Conservation (phyloP, 176 grass and related monocot genomes). For the Musa acuminata region DNA sequence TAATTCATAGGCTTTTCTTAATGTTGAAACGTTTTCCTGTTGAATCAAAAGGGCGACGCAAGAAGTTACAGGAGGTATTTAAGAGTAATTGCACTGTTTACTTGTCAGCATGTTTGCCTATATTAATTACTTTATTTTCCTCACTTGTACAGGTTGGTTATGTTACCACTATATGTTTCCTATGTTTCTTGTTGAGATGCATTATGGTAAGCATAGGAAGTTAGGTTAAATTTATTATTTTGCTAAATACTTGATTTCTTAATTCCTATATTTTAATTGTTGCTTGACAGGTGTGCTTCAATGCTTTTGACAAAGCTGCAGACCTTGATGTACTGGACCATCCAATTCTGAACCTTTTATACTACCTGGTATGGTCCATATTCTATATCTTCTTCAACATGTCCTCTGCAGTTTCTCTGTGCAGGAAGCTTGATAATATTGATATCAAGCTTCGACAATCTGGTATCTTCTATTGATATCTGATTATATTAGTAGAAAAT, state of each 20-base stretch:
- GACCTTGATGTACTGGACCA: conserved; percentile 87
- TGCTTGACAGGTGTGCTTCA: conserved; percentile 70
- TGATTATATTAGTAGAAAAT: not conserved
- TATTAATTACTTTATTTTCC: not conserved
- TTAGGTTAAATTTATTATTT: not conserved
- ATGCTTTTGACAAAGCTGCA: conserved; percentile 88
- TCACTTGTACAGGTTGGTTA: conserved; percentile 66
- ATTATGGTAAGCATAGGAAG: conserved; percentile 53
- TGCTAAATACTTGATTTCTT: conserved; percentile 14
- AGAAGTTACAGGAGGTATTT: conserved; percentile 63
- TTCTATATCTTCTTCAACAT: not conserved
- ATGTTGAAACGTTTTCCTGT: conserved; percentile 69
- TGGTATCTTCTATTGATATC: not conserved
- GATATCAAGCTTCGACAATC: not conserved
- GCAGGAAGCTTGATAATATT: conserved; percentile 9
- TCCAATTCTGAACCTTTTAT: conserved; percentile 91
- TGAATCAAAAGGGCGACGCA: conserved; percentile 69
- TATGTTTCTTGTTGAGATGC: conserved; percentile 90
- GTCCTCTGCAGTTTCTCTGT: not conserved
- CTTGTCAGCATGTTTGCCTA: not conserved
- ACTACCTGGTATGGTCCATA: conserved; percentile 62
- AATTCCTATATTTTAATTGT: conserved; percentile 5
- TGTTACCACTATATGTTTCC: conserved; percentile 80
- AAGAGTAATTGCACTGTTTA: not conserved
- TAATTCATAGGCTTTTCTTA: conserved; percentile 48